Evolutionary conservation across 352 stramenopile species (phyloP).

Genomic region (Phytophthora pisi): DNA sequence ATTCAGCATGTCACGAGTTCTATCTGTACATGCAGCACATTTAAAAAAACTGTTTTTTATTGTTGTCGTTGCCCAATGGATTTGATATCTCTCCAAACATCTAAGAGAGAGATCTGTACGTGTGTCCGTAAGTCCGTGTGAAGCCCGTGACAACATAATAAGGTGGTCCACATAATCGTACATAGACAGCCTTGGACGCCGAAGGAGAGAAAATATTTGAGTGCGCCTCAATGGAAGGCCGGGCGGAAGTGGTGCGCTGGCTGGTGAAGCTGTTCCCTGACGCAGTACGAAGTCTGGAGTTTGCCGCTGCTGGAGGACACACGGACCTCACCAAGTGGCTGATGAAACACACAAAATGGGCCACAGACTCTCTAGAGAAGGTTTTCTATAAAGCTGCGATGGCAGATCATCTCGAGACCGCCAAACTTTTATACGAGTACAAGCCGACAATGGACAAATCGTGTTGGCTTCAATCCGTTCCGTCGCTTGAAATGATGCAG

Average conservation of each 20-base stretch:
- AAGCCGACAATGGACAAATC: neutral
- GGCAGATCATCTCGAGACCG: constrained; percentile 23
- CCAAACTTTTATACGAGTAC: constrained; percentile 11
- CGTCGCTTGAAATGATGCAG: constrained; percentile 20
- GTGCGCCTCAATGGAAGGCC: neutral
- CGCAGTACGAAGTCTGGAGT: neutral
- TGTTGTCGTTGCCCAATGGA: too few relatives aligned
- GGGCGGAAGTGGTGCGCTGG: neutral
- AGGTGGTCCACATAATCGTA: too few relatives aligned
- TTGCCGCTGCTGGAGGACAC: neutral
- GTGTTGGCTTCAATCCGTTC: neutral
- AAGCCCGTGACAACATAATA: too few relatives aligned
- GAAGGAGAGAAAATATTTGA: neutral
- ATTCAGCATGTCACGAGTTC: too few relatives aligned
- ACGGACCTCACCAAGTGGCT: constrained; percentile 11
- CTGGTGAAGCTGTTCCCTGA: neutral
- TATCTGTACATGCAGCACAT: too few relatives aligned
- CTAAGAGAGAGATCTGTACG: too few relatives aligned
- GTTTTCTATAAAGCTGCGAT: too few relatives aligned
- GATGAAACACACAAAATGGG: constrained; percentile 13
- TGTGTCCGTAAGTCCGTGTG: too few relatives aligned
- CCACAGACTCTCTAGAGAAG: too few relatives aligned
- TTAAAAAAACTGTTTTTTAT: too few relatives aligned
- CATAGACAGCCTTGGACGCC: too few relatives aligned
- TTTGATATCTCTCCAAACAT: too few relatives aligned